These are phyloP conservation scores for Aphanoascus verrucosus DNA, from an alignment of 2,329 filamentous ascomycete genomes.

Conservation along the genomic window DNA sequence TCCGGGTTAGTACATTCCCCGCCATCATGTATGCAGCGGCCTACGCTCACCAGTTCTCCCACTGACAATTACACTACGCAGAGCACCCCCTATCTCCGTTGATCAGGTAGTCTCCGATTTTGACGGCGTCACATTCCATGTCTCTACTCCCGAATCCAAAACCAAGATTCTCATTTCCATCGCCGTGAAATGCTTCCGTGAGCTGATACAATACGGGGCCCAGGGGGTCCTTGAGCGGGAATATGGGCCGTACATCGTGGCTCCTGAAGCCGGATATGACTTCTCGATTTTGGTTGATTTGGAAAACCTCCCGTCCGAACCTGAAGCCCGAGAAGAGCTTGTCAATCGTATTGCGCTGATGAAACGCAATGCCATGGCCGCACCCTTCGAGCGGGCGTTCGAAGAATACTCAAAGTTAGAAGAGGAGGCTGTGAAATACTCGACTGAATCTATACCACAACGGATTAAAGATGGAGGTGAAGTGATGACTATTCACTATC, in stretches of 20 bases:
- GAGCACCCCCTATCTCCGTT: conserved; percentile 74
- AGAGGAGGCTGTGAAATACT: conserved; percentile 85
- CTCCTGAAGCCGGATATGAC: conserved; percentile 83
- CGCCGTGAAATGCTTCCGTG: conserved; percentile 85
- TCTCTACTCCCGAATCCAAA: conserved; percentile 90
- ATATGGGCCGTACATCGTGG: conserved; percentile 83
- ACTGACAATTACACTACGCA: conserved; percentile 37
- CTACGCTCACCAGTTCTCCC: conserved; percentile 17
- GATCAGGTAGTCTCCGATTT: conserved; percentile 99
- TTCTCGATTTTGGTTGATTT: conserved; percentile 89
- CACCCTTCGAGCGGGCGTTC: conserved; percentile 94
- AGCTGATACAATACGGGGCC: conserved; percentile 87
- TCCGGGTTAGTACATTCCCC: conserved; percentile 51
- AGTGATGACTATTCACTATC: conserved; percentile 94
- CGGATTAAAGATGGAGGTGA: conserved; percentile 80
- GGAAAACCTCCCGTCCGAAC: conserved; percentile 69
- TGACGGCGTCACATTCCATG: conserved; percentile 96
- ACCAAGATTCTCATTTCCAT: conserved; percentile 91
- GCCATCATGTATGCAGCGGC: conserved; percentile 21
- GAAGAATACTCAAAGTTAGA: conserved; percentile 78
- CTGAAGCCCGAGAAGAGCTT: conserved; percentile 78
- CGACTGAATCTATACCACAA: conserved; percentile 84
- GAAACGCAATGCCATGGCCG: conserved; percentile 98
- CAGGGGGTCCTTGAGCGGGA: conserved; percentile 84
- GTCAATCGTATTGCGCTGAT: conserved; percentile 78